A percentile compares a stretch with the other conserved stretches of the same genome.
phyloP scores from a whole-genome alignment of 1,139 yeast genomes.

The Entelexis sorbosivorans region DNA sequence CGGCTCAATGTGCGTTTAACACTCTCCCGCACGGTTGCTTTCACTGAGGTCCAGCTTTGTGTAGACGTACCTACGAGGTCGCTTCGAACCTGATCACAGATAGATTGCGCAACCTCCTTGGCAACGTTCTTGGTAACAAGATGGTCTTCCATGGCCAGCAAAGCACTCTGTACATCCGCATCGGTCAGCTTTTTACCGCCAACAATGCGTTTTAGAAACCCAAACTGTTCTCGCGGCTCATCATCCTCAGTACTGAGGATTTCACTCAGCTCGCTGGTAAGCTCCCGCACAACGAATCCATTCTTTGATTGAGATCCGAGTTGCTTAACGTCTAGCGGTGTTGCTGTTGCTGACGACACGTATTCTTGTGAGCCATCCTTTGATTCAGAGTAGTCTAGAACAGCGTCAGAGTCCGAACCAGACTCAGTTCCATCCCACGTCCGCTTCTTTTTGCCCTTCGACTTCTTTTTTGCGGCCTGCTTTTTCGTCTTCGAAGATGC shows the following conservation, averaged over 20 bases:
- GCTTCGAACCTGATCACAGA: constrained; percentile 48
- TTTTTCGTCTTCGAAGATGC: neutral
- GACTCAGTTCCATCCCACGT: constrained; percentile 29
- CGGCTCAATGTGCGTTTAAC: constrained; percentile 67
- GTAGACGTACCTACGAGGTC: constrained; percentile 56
- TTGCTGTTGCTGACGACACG: constrained; percentile 31
- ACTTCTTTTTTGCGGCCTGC: constrained; percentile 23
- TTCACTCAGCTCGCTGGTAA: constrained; percentile 38
- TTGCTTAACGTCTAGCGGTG: constrained; percentile 31
- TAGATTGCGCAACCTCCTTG: constrained; percentile 45
- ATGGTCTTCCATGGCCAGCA: constrained; percentile 39
- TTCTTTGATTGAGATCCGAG: constrained; percentile 39
- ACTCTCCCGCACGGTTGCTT: constrained; percentile 51
- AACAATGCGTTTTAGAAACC: constrained; percentile 45
- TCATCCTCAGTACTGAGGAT: constrained; percentile 29
- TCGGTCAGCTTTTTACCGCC: constrained; percentile 51
- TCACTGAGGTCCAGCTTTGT: constrained; percentile 52
- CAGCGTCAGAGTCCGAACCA: constrained; percentile 28
- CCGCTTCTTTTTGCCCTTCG: constrained; percentile 30
- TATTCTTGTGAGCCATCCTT: neutral
- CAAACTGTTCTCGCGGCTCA: constrained; percentile 34
- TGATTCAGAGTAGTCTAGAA: constrained; percentile 25
- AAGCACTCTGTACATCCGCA: constrained; percentile 37
- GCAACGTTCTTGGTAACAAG: constrained; percentile 44
- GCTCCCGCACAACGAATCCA: constrained; percentile 44